phyloP scores from a whole-genome alignment of 805 yeast species.

The Ogataea haglerorum region DNA sequence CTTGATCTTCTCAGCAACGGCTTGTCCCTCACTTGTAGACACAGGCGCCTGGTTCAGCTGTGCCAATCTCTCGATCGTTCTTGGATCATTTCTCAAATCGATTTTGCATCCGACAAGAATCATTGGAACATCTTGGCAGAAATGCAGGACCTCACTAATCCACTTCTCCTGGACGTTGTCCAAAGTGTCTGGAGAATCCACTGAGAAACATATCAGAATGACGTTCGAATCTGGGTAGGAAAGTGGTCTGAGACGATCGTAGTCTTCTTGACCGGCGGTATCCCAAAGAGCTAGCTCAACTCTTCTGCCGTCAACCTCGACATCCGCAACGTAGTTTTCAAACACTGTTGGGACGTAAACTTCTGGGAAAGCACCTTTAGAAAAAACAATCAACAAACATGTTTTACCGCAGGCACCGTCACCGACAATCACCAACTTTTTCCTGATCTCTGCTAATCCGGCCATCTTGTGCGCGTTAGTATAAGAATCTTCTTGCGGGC shows the following conservation, averaged over 20 bases:
- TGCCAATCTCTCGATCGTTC: slow-evolving; percentile 69
- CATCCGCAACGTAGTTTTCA: slow-evolving; percentile 97
- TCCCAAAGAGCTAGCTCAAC: slow-evolving; percentile 96
- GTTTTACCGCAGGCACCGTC: slow-evolving; percentile 98
- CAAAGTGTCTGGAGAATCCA: slow-evolving; percentile 87
- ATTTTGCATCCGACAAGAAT: slow-evolving; percentile 89
- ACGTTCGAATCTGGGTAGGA: slow-evolving; percentile 93
- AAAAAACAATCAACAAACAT: slow-evolving; percentile 80
- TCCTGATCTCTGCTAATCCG: slow-evolving; percentile 56
- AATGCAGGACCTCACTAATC: slow-evolving; percentile 90
- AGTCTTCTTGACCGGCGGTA: slow-evolving; percentile 98
- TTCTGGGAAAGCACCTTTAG: slow-evolving; percentile 89
- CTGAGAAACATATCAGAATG: slow-evolving; percentile 84
- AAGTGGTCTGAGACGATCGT: slow-evolving; percentile 87
- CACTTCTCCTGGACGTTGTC: slow-evolving; percentile 95
- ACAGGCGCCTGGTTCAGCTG: slow-evolving; percentile 80
- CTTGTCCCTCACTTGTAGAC: slow-evolving; percentile 75
- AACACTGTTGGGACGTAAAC: slow-evolving; percentile 95
- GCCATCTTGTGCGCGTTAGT: slow-evolving; percentile 30
- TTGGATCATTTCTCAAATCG: slow-evolving; percentile 81
- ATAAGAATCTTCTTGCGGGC: neutral
- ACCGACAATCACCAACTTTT: slow-evolving; percentile 91
- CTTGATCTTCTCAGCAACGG: slow-evolving; percentile 85
- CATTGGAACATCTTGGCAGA: slow-evolving; percentile 92
- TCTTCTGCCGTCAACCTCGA: slow-evolving; percentile 84